phyloP scores from a whole-genome alignment of 805 yeast genomes.

The Pichia kluyveri region DNA sequence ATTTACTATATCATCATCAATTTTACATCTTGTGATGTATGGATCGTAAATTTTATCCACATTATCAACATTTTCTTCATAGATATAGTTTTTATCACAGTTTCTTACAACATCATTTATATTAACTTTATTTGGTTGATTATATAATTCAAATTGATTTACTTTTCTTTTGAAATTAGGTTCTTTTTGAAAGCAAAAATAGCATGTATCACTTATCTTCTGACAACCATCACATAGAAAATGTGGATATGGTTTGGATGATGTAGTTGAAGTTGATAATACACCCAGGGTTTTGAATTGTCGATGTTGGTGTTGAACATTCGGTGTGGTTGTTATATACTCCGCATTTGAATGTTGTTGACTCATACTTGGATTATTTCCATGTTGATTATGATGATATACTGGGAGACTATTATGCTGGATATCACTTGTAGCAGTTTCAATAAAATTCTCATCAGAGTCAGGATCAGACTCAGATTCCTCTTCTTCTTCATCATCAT shows the following conservation, averaged over 20 bases:
- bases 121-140: not conserved
- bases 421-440: too few species aligned
- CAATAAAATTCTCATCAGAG: not conserved
- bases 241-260: not conserved
- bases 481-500: not conserved
- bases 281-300: not conserved
- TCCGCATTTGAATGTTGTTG: not conserved
- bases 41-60: constrained; percentile 3
- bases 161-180: constrained; percentile 2
- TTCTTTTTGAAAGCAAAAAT: constrained; percentile 3
- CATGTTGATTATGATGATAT: too few species aligned
- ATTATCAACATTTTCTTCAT: constrained; percentile 6
- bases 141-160: constrained; percentile 2
- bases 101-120: constrained; percentile 1
- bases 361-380: too few species aligned
- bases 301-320: not conserved
- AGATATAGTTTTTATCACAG: constrained; percentile 1
- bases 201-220: constrained; percentile 3
- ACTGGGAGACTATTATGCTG: too few species aligned
- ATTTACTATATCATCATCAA: not conserved
- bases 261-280: not conserved
- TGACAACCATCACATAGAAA: constrained; percentile 4
- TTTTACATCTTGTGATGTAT: constrained; percentile 5
- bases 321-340: not conserved
- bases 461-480: not conserved